Conservation (phyloP, 2,329 filamentous ascomycete genomes). For the Fusarium begoniae region DNA sequence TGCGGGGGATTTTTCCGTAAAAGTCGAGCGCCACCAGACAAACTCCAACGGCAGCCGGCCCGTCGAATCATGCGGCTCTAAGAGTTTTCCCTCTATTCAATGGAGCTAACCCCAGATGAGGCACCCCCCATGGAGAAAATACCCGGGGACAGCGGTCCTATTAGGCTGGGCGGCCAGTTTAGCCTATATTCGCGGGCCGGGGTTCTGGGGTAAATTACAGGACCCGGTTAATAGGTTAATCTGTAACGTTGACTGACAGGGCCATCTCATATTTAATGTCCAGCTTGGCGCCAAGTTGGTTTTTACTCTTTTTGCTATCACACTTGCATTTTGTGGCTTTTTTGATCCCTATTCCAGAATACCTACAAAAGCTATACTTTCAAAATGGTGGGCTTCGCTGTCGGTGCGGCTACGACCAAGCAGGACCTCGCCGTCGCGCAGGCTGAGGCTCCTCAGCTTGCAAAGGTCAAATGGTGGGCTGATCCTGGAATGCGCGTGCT, state of each 20-base stretch:
- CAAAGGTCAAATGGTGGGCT: constrained; percentile 64
- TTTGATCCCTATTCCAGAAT: background rate
- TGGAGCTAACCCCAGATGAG: background rate
- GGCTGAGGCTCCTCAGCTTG: constrained; percentile 59
- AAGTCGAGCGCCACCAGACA: background rate
- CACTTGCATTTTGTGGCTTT: background rate
- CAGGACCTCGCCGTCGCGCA: constrained; percentile 50
- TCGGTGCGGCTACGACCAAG: constrained; percentile 10
- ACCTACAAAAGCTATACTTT: background rate
- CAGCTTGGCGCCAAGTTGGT: constrained; percentile 6
- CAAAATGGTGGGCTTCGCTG: background rate
- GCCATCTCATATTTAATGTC: background rate
- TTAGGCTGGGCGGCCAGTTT: background rate
- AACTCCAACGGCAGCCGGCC: constrained; percentile 2
- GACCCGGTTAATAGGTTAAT: constrained; percentile 14
- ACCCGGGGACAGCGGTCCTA: background rate
- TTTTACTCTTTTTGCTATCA: background rate
- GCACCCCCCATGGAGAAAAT: background rate
- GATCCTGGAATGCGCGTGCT: constrained; percentile 64
- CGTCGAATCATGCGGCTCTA: constrained; percentile 2
- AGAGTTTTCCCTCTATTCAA: background rate
- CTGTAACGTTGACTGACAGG: background rate
- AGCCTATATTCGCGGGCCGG: background rate
- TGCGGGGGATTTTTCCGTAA: background rate
- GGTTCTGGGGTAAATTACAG: constrained; percentile 1